Conservation (phyloP, 179 eudicot species). For the Silene vulgaris region DNA sequence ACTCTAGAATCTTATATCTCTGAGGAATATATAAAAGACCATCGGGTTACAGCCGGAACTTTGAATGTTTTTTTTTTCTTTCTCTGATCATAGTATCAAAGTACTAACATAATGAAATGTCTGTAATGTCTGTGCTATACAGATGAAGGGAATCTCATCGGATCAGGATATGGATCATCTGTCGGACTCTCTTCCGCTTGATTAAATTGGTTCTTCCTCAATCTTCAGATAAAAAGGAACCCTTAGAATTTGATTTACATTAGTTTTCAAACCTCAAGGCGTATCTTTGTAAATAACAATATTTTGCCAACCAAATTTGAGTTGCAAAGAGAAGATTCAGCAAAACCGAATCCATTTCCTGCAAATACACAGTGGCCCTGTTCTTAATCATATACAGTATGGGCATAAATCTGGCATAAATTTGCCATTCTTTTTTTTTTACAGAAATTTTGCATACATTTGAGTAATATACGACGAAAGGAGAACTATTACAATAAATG, state of each 20-base stretch:
- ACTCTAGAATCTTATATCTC: neutral
- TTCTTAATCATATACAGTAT: neutral
- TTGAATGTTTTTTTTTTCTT: neutral
- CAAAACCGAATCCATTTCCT: neutral
- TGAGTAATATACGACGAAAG: neutral
- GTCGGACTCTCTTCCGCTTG: slow-evolving; percentile 22
- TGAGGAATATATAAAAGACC: neutral
- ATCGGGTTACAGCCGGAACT: neutral
- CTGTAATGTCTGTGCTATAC: slow-evolving; percentile 6
- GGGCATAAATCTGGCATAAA: neutral
- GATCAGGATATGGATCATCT: slow-evolving; percentile 23
- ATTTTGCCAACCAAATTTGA: slow-evolving; percentile 16
- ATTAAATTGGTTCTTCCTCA: slow-evolving; percentile 14
- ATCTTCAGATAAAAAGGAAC: slow-evolving; percentile 11
- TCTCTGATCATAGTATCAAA: slow-evolving; percentile 3
- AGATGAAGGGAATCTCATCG: slow-evolving; percentile 26
- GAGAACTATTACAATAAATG: neutral
- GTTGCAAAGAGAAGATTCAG: slow-evolving; percentile 16
- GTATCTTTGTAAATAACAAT: slow-evolving; percentile 19
- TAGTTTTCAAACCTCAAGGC: slow-evolving; percentile 12
- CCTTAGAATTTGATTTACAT: neutral
- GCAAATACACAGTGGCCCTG: neutral
- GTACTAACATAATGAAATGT: slow-evolving; percentile 13
- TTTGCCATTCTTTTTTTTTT: neutral
- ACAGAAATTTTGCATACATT: neutral